Percentiles rank a stretch among this genome's conserved stretches.
Evolutionary conservation across 2,329 filamentous ascomycete species (phyloP).

Genomic region (Penicillium capsulatum): DNA sequence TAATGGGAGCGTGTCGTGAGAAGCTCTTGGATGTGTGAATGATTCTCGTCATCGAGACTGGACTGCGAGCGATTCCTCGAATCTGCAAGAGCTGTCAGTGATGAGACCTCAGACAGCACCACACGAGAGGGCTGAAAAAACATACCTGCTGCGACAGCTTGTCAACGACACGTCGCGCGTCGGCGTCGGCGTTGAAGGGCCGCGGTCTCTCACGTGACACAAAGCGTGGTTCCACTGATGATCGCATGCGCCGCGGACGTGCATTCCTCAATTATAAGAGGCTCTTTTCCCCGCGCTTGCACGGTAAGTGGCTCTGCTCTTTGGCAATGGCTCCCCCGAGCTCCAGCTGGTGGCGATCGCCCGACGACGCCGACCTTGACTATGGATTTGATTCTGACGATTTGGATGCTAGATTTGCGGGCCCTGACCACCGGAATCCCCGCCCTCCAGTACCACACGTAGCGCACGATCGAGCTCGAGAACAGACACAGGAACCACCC

Average conservation of each 20-base stretch:
- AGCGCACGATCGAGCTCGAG: slow-evolving; percentile 2
- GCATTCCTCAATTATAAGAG: slow-evolving; percentile 13
- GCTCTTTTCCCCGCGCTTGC: slow-evolving; percentile 5
- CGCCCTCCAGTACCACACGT: slow-evolving; percentile 6
- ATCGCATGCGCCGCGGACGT: slow-evolving; percentile 18
- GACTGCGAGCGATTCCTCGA: slow-evolving; percentile 11
- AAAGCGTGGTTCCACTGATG: slow-evolving; percentile 20
- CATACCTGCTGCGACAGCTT: not conserved
- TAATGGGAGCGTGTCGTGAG: slow-evolving; percentile 32
- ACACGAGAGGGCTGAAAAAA: slow-evolving; percentile 6
- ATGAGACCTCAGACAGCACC: not conserved
- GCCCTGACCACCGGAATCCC: slow-evolving; percentile 10
- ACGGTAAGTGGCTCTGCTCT: slow-evolving; percentile 10
- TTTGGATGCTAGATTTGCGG: slow-evolving; percentile 19
- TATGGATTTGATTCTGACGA: slow-evolving; percentile 29
- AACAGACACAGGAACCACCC: slow-evolving; percentile 1
- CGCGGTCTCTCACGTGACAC: slow-evolving; percentile 18
- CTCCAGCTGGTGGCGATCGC: slow-evolving; percentile 19
- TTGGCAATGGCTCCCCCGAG: slow-evolving; percentile 11
- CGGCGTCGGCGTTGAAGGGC: slow-evolving; percentile 10
- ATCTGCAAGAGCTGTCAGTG: slow-evolving; percentile 1
- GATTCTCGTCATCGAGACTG: slow-evolving; percentile 42
- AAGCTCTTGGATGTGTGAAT: slow-evolving; percentile 29
- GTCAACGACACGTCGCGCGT: slow-evolving; percentile 2
- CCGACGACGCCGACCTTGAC: slow-evolving; percentile 21